phyloP scores from a whole-genome alignment of 2,329 filamentous ascomycete species.

The Fusarium avenaceum region DNA sequence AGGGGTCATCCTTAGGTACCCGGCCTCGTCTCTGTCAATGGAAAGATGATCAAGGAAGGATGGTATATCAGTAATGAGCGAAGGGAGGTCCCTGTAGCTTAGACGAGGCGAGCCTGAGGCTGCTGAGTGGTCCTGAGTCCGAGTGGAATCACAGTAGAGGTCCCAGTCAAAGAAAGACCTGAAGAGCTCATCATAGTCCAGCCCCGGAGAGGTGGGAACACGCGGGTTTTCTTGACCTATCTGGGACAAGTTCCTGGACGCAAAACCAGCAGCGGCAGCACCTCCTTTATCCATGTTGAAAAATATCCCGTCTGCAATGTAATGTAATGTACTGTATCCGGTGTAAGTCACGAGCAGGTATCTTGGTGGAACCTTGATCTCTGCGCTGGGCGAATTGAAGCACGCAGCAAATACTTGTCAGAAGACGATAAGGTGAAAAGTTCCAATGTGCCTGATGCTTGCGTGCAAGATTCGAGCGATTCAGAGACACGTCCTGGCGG shows the following conservation, averaged over 20 bases:
- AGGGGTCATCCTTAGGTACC: slow-evolving; percentile 54
- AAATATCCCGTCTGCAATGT: slow-evolving; percentile 29
- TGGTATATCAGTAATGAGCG: slow-evolving; percentile 55
- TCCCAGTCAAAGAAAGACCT: slow-evolving; percentile 56
- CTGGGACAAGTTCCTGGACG: slow-evolving; percentile 52
- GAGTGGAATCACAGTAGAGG: slow-evolving; percentile 53
- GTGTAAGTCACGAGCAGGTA: slow-evolving; percentile 57
- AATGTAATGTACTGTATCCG: slow-evolving; percentile 46
- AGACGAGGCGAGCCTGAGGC: slow-evolving; percentile 49
- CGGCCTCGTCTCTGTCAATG: slow-evolving; percentile 50
- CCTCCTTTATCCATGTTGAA: slow-evolving; percentile 56
- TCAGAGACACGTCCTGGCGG: slow-evolving; percentile 56
- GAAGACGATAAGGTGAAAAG: slow-evolving; percentile 57
- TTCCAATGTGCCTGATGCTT: slow-evolving; percentile 57
- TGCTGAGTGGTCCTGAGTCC: slow-evolving; percentile 48
- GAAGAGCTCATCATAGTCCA: slow-evolving; percentile 54
- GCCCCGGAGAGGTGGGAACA: slow-evolving; percentile 53
- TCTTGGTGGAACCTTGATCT: slow-evolving; percentile 59
- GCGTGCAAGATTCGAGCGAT: slow-evolving; percentile 57
- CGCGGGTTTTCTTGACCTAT: slow-evolving; percentile 55
- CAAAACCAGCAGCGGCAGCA: slow-evolving; percentile 37
- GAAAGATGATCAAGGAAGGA: slow-evolving; percentile 53
- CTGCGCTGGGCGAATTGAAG: slow-evolving; percentile 55
- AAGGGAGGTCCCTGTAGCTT: slow-evolving; percentile 50
- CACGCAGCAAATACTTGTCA: slow-evolving; percentile 54